Evolutionary conservation across 1,139 yeast genomes (phyloP), one percentile per base, ranked within the genome.

Genomic region (Taphrina wiesneri): DNA sequence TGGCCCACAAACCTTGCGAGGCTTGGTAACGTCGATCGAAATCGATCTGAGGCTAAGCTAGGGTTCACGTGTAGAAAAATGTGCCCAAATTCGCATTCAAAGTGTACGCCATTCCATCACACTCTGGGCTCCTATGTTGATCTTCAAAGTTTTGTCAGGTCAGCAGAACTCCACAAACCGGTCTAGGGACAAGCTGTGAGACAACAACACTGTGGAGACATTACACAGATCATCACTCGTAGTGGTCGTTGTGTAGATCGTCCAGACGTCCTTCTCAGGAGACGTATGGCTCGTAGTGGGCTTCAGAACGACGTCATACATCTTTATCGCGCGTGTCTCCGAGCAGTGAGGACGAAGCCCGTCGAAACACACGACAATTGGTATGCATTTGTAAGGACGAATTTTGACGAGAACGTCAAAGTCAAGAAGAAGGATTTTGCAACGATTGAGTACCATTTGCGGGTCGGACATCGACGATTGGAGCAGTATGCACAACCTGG

Each of bases 351-450:
- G 66, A 69, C 70, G 26, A 78, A 78, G 67, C 78, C 78, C 3
- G 68, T 32, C 5, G 74, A 70, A 4, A 70, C 70, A 17, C 74
- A 69, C 65, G 70, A 66, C 9, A 73, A 74, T 47, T 77, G 77
- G 68, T 67, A 71, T n/a, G 65, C 61, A 2, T 83, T 77, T 71
- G 75, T 83, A 4, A 80, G 86, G 56, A 74, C 73, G 15, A 95
- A 90, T 74, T 92, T 92, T 74, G 78, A 74, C 19, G 85, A 85
- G 72, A 80, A 85, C 74, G 78, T 79, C 63, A 72, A 76, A 41
- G 76, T 91, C 21, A 85, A 88, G 43, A 86, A 88, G 74, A 87
- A 89, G 73, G 96, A 89, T 73, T 91, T 91, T 74, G 81, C 86
- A 46, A 88, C 96, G 0, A 85, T 92, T 57, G 98, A 92, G 75